Evolutionary conservation across 169 alveolate species (phyloP), one percentile per base, ranked within the genome.

Genomic region (Eimeria sp.): DNA sequence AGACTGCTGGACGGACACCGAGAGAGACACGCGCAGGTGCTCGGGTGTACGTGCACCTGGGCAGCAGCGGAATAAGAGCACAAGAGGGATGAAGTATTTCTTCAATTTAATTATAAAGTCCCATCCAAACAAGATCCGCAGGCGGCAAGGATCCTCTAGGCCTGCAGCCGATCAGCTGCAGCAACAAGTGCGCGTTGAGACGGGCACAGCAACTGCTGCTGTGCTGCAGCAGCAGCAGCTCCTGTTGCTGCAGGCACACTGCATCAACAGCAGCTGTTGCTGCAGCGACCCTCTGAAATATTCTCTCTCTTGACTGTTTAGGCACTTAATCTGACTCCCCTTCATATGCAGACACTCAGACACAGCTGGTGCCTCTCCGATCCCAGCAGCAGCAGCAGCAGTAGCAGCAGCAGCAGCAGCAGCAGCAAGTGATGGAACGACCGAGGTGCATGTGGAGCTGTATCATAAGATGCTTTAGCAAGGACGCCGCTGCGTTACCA

Each of bases 111-210:
- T 22, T 11, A 54, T 54, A 18, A 25, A 2, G 11, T 67, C 76
- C 76, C 76, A 27, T 9, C 16, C 76, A 67, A 67, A 67, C 27
- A 67, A 18, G 76, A 67, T 67, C 76, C 22, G 40, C 27, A 67
- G 40, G 14, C 22, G 2, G 14, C 45, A 27, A 67, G 76, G 76
- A 67, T 30, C 40, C 25, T 11, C 76, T 67, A 27, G 76, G 76
- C 76, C 76, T 11, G 76, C 76, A 34, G 86, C 49, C 86, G 86
- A 75, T 34, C 86, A 75, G 86, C 86, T 9, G 86, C 61, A 75
- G 86, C 86, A 30, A 75, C 86, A 40, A 75, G 86, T 75, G 86
- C 86, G 40, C 86, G 86, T 75, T 54, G 61, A 54, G 61, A 54
- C 61, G 61, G 61, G 61, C 61, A 54, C 61, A 54, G 61, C 61